Percentiles rank a stretch among this genome's conserved stretches.
These are phyloP conservation scores for Tolypocladium inflatum DNA, from an alignment of 2,329 filamentous ascomycete species.

Conservation along the genomic window DNA sequence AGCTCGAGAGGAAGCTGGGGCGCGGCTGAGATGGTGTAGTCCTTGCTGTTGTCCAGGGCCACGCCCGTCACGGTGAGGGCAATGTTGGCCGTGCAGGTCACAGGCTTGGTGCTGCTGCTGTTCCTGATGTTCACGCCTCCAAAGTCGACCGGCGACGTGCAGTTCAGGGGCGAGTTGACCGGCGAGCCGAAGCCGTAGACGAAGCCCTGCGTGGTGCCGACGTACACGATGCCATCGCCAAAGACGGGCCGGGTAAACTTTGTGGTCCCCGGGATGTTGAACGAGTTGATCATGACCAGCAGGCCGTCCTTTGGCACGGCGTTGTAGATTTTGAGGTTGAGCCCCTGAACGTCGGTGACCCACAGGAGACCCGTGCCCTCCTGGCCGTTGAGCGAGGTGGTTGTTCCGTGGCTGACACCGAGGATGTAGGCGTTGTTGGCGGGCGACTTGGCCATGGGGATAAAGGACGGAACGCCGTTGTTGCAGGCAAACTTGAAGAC, in stretches of 20 bases:
- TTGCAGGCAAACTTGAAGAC: constrained; percentile 50
- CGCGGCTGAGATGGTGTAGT: constrained; percentile 26
- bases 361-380: constrained; percentile 46
- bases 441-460: constrained; percentile 39
- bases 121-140: constrained; percentile 32
- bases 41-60: constrained; percentile 18
- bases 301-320: constrained; percentile 36
- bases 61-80: constrained; percentile 30
- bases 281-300: constrained; percentile 38
- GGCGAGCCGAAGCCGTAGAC: constrained; percentile 48
- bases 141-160: constrained; percentile 38
- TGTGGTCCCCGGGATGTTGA: constrained; percentile 39
- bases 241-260: constrained; percentile 51
- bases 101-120: constrained; percentile 11
- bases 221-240: constrained; percentile 44
- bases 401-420: constrained; percentile 46
- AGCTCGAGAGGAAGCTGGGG: constrained; percentile 21
- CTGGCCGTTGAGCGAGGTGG: constrained; percentile 43
- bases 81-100: constrained; percentile 40
- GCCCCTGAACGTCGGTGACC: constrained; percentile 45
- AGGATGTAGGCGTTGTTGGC: constrained; percentile 41
- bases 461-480: constrained; percentile 40
- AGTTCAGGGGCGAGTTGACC: constrained; percentile 43
- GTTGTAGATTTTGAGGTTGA: constrained; percentile 41
- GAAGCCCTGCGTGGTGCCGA: constrained; percentile 40